These are phyloP conservation scores for Aulographum hederae DNA, from an alignment of 2,329 filamentous ascomycete genomes.

Conservation along the genomic window DNA sequence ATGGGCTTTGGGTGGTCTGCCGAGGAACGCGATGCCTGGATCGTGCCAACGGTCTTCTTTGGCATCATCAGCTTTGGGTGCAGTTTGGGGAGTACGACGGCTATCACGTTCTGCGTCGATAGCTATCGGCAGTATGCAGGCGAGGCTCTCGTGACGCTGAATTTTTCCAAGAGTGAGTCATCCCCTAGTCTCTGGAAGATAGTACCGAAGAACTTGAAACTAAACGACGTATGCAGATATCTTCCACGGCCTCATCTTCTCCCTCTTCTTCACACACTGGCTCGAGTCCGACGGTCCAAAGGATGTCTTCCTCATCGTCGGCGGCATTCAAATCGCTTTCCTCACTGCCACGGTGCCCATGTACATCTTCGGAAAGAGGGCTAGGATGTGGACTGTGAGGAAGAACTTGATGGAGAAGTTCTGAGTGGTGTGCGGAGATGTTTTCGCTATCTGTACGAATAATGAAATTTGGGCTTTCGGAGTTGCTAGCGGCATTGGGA, in stretches of 20 bases:
- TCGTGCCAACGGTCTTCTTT: constrained; percentile 86
- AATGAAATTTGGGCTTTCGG: too few species aligned
- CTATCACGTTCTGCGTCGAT: constrained; percentile 89
- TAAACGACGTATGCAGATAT: constrained; percentile 34
- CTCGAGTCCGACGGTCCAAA: constrained; percentile 56
- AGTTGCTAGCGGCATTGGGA: too few species aligned
- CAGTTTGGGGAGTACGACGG: constrained; percentile 71
- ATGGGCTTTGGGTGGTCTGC: constrained; percentile 97
- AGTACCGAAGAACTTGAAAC: neutral
- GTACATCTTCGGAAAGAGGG: constrained; percentile 85
- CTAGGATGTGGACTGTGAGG: constrained; percentile 84
- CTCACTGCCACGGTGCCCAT: constrained; percentile 67
- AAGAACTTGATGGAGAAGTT: constrained; percentile 75
- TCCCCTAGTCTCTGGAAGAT: constrained; percentile 4
- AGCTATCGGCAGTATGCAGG: constrained; percentile 86
- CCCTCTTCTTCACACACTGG: constrained; percentile 78
- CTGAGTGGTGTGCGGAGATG: too few species aligned
- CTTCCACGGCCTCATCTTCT: constrained; percentile 75
- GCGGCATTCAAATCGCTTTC: constrained; percentile 65
- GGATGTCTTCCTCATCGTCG: constrained; percentile 64
- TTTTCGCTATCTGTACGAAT: too few species aligned
- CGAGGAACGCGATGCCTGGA: constrained; percentile 57
- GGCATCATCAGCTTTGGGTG: constrained; percentile 86
- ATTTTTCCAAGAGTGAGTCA: constrained; percentile 65
- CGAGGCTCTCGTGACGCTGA: constrained; percentile 83